A percentile compares a stretch with the other conserved stretches of the same genome.
These are phyloP conservation scores for Populus hybrid DNA, from an alignment of 441 rosid species.

Conservation along the genomic window DNA sequence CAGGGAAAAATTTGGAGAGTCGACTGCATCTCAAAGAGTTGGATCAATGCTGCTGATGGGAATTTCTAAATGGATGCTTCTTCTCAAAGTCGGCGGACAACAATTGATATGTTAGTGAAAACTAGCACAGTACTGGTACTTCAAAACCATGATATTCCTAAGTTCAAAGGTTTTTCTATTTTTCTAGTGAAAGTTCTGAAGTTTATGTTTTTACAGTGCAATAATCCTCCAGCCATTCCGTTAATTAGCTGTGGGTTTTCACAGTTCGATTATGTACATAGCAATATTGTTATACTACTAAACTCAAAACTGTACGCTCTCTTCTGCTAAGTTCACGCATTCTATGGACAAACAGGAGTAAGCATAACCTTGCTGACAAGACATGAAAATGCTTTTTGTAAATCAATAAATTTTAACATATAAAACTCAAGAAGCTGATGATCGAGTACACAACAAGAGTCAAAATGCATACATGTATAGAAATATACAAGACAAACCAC, in stretches of 20 bases:
- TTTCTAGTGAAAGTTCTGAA: not conserved
- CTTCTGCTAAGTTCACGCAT: not conserved
- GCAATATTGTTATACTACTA: not conserved
- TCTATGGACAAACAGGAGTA: not conserved
- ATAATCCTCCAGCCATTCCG: not conserved
- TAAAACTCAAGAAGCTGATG: not conserved
- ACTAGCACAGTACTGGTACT: not conserved
- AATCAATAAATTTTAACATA: not conserved
- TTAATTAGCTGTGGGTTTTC: not conserved
- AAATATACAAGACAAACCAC: conserved; percentile 5
- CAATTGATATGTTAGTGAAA: not conserved
- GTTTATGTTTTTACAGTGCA: not conserved
- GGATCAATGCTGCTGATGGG: not conserved
- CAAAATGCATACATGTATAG: not conserved
- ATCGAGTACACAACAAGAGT: not conserved
- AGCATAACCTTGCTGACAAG: not conserved
- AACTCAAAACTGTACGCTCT: not conserved
- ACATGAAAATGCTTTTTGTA: not conserved
- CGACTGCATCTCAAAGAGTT: not conserved
- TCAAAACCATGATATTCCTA: not conserved
- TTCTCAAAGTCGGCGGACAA: not conserved
- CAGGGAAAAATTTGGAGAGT: not conserved
- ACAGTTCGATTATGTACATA: not conserved
- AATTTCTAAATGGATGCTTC: not conserved
- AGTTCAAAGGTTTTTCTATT: not conserved